Evolutionary conservation across 805 yeast species (phyloP).

Genomic region (Kuraishia ogatae): DNA sequence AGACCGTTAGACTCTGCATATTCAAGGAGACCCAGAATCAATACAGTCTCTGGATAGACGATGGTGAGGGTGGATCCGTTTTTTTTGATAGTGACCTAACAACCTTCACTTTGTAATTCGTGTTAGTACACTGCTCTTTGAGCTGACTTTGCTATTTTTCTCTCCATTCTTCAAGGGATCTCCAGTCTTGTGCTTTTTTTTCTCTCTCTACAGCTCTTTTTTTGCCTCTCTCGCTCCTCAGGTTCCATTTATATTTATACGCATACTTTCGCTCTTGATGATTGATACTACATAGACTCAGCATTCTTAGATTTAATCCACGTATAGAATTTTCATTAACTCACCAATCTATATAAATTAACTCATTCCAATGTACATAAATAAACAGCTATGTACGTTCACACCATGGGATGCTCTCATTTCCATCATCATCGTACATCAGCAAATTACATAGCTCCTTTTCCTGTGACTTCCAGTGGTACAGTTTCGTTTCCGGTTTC

Average conservation of each 20-base stretch:
- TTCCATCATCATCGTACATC: background rate
- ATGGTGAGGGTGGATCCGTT: background rate
- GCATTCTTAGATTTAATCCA: background rate
- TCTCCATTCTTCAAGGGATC: too few relatives aligned
- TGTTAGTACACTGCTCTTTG: background rate
- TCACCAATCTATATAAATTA: background rate
- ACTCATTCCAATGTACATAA: too few relatives aligned
- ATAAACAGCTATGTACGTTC: too few relatives aligned
- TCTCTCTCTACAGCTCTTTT: background rate
- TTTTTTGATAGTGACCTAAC: background rate
- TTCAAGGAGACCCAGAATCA: conserved; percentile 2
- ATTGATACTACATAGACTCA: background rate
- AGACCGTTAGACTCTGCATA: conserved; percentile 20
- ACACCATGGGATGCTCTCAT: background rate
- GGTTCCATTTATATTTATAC: background rate
- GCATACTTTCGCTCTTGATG: background rate
- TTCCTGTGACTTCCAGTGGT: conserved; percentile 31
- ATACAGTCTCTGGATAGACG: conserved; percentile 20
- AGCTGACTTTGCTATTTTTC: background rate
- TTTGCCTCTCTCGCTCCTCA: background rate
- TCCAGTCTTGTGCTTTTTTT: too few relatives aligned
- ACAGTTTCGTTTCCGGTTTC: conserved; percentile 33
- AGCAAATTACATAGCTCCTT: conserved; percentile 5
- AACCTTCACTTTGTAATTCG: background rate
- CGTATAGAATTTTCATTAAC: background rate